These are phyloP conservation scores for Ambrosia trifida DNA, from an alignment of 129 eudicot species.

Conservation along the genomic window DNA sequence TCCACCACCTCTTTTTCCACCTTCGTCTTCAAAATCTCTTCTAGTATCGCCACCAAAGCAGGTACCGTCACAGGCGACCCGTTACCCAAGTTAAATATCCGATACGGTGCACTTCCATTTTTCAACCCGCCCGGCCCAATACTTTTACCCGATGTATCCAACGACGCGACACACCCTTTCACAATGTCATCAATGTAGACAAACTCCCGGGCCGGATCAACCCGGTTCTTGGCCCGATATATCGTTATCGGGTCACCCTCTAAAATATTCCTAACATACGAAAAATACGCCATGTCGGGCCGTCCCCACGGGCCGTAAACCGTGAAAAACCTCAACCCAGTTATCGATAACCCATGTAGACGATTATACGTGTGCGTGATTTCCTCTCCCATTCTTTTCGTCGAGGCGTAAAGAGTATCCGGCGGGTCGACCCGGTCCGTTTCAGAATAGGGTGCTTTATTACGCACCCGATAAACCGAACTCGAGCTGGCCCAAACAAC, in stretches of 20 bases:
- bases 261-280: conserved; percentile 38
- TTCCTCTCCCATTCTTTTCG: conserved; percentile 55
- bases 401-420: conserved; percentile 56
- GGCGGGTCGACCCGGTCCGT: conserved; percentile 50
- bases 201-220: conserved; percentile 52
- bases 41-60: conserved; percentile 51
- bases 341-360: conserved; percentile 50
- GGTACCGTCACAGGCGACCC: conserved; percentile 56
- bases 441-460: conserved; percentile 49
- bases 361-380: conserved; percentile 53
- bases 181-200: conserved; percentile 60
- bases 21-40: conserved; percentile 57
- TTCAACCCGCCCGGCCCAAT: conserved; percentile 49
- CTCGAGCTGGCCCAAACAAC: conserved; percentile 62
- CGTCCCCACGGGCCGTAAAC: conserved; percentile 70
- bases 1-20: conserved; percentile 47
- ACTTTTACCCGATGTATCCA: conserved; percentile 55
- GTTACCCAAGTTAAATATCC: conserved; percentile 58
- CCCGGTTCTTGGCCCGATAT: conserved; percentile 44
- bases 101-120: conserved; percentile 49
- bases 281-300: conserved; percentile 65
- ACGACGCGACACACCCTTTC: conserved; percentile 54
- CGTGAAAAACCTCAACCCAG: conserved; percentile 56
- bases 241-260: conserved; percentile 47
- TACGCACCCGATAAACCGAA: conserved; percentile 49